A percentile compares a stretch with the other conserved stretches of the same genome.
Evolutionary conservation across 257 asterid genomes (phyloP).

Genomic region (Penstemon barbatus): DNA sequence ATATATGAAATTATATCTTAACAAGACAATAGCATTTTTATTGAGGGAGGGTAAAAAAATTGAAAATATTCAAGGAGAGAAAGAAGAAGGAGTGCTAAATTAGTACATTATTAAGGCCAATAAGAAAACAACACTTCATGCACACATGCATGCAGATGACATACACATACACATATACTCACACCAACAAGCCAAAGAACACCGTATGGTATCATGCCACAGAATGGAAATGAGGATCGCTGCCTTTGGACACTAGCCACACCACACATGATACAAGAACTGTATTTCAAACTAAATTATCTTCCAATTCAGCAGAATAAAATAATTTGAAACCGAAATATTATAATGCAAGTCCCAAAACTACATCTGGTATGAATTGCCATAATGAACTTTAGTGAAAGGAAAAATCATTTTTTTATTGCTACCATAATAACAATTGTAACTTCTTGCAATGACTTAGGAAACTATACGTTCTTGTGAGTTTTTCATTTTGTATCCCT

Average conservation of each 20-base stretch:
- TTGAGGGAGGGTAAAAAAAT: background rate
- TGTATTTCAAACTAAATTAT: slow-evolving; percentile 6
- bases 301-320: slow-evolving; percentile 5
- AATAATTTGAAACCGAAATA: background rate
- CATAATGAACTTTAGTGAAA: slow-evolving; percentile 8
- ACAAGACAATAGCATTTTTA: background rate
- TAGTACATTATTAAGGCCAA: no score
- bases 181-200: no score
- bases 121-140: background rate
- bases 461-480: background rate
- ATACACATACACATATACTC: no score
- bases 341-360: background rate
- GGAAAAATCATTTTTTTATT: background rate
- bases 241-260: no score
- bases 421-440: slow-evolving; percentile 5
- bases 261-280: background rate
- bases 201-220: no score
- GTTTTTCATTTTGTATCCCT: no score
- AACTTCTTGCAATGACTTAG: slow-evolving; percentile 5
- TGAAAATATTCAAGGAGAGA: background rate
- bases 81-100: background rate
- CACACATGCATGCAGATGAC: background rate
- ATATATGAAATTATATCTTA: slow-evolving; percentile 3
- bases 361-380: background rate
- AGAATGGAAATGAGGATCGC: no score